Conservation (phyloP, 2,329 filamentous ascomycete species). For the Dryadomyces quercivorus region DNA sequence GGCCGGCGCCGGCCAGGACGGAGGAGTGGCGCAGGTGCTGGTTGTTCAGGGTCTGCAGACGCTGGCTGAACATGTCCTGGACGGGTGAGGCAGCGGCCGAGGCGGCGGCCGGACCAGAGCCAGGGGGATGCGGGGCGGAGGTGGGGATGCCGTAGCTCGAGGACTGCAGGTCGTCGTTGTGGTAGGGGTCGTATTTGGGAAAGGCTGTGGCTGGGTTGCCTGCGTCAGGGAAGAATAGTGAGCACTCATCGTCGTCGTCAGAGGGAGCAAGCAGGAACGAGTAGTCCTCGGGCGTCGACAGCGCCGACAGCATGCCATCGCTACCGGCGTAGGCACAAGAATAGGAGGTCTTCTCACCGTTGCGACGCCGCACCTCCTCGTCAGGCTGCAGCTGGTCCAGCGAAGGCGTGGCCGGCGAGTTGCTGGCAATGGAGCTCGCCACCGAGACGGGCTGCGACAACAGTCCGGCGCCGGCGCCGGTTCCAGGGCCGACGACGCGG, state of each 20-base stretch:
- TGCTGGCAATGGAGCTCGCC: slow-evolving; percentile 43
- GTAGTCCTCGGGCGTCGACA: slow-evolving; percentile 3
- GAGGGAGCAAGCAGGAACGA: slow-evolving; percentile 1
- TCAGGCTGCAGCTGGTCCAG: slow-evolving; percentile 28
- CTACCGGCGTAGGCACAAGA: too few relatives aligned
- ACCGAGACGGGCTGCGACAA: slow-evolving; percentile 42
- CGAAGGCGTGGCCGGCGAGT: slow-evolving; percentile 47
- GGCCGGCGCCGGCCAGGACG: slow-evolving; percentile 28
- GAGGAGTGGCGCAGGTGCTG: slow-evolving; percentile 48
- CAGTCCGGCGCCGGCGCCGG: slow-evolving; percentile 21
- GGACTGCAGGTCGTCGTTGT: slow-evolving; percentile 73
- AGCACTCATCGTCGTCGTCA: slow-evolving; percentile 43
- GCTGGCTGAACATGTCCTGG: slow-evolving; percentile 58
- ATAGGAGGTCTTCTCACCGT: slow-evolving; percentile 37
- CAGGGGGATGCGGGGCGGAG: too few relatives aligned
- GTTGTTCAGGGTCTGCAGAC: slow-evolving; percentile 67
- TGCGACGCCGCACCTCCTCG: slow-evolving; percentile 35
- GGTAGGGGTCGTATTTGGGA: slow-evolving; percentile 68
- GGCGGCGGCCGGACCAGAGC: too few relatives aligned
- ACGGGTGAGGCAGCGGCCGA: slow-evolving; percentile 37
- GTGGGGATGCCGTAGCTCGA: slow-evolving; percentile 50
- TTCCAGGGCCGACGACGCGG: too few relatives aligned
- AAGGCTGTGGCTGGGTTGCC: slow-evolving; percentile 29
- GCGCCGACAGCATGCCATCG: neutral
- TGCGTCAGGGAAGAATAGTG: slow-evolving; percentile 45